Evolutionary conservation across 1,284 basidiomycete species (phyloP), one percentile per base, ranked within the genome.

Genomic region (Sporisorium iseilematis-ciliati): DNA sequence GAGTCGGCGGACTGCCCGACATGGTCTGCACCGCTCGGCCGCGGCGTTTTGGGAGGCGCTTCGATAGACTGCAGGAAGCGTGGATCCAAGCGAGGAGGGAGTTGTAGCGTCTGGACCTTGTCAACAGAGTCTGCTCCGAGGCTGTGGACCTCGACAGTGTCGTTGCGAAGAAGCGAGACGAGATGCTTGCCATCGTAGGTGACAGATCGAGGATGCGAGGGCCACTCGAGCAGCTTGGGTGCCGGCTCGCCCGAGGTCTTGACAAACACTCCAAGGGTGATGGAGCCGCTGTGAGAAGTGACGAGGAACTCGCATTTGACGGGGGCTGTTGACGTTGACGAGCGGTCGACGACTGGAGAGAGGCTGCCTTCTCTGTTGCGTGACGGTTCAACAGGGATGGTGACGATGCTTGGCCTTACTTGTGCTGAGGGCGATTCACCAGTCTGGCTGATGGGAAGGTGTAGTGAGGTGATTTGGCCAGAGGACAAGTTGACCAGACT

Each of bases 221-320:
- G 79, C 82, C 82, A 84, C 56, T 84, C 83, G 29, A 84, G 53
- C n/a, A 84, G 64, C 57, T 75, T 80, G 4, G 80, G 78, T 4
- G 77, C 76, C 2, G 82, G 82, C 65, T 84, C 83, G 41, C 83
- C 83, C 7, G 81, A 73, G 4, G 73, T 50, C 23, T 62, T 78
- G 54, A 84, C 66, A 53, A 84, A 84, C 7, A 82, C 83, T 16
- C 83, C 83, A 7, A 84, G 64, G 6, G 83, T 83, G 53, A 75
- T 66, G 23, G 66, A 54, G 20, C 77, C 74, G 14, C 77, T 78
- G 65, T 84, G 82, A 31, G 78, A 79, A 1, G 83, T 84, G 70
- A 84, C 74, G 5, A 84, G 71, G 33, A 84, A 84, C 38, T 79
- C 80, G 68, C 77, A 78, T 35, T 59, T 51, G 53, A 52, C 31